Evolutionary conservation across 2,329 filamentous ascomycete genomes (phyloP), one percentile per base, ranked within the genome.

Genomic region (Pseudogymnoascus sp.): DNA sequence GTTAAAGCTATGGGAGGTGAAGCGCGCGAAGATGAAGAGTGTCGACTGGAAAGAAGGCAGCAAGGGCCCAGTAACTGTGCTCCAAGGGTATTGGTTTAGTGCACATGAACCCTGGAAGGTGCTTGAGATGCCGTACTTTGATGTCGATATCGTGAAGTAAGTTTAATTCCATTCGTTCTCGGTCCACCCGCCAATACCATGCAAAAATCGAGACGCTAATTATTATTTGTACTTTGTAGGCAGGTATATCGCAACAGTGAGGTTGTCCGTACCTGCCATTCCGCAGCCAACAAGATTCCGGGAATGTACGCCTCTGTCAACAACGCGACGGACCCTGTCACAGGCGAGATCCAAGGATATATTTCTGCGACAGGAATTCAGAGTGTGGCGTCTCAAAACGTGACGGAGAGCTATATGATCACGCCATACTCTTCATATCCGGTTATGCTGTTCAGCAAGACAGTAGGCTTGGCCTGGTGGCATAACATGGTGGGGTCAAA

Each of bases 231-330:
- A 4, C 8, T n/a, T 59, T 59, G 17, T 12, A 75, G 74, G 10
- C 73, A 75, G 7, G 55, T 78, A 1, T 76, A 73, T 64, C 66
- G 73, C 25, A 78, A 78, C 13, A 73, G 71, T 1, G 76, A 78
- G 63, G 68, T 75, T 27, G 76, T 71, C 17, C 71, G 76, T 2
- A 78, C 76, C 2, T 78, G 76, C 65, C 77, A 78, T 63, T 76
- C 76, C 0, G 71, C 74, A 2, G 69, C 73, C 29, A 76, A 72
- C 29, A 71, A 73, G 21, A 63, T 69, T 0, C 74, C 76, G 0
- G 76, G 76, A 0, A 71, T 78, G 63, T 77, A 76, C 48, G 76
- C 76, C 0, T 78, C 76, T 0, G 69, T 78, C 61, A 78, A 78
- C 68, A 78, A 78, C 62, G 71, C 72, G 4, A 78, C 76, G 1